Base-by-base conservation (phyloP, 2,329 filamentous ascomycete species). In the Beauveria rudraprayagi region DNA sequence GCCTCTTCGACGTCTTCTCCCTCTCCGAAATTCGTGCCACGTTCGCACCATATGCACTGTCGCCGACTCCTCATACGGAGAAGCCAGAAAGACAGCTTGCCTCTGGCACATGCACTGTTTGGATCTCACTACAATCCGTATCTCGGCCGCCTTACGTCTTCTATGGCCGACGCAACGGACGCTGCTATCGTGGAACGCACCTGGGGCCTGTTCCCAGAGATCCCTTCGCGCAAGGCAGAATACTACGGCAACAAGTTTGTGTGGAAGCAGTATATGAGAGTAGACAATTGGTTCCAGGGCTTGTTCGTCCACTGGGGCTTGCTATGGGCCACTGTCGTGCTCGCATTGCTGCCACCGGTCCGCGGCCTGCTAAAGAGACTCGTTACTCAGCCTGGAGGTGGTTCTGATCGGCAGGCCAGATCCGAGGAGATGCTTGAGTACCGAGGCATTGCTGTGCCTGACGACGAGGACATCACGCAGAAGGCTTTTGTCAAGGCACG, bases 211-310 rank as follows among this genome's bases (percentile, higher is more conserved):
- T 71, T 83, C 10, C 72, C 76, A n/a, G 70, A 75, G 60, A 74
- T 76, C 3, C 75, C 79, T 8, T 76, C 69, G 34, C 77, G 75
- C 40, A 71, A 73, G 61, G 71, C 74, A 22, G 71, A 82, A 59
- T 76, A 76, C 46, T 88, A 88, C 66, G 86, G 86, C 0, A 77
- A 81, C n/a, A 81, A 81, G 34, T 89, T 88, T 69, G 77, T 75
- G 1, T 87, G 82, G 70, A 70, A 67, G 41, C 82, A 88, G 71
- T 83, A 81, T 68, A 76, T 78, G 68, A 78, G 76, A 64, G 75
- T 78, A 3, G 74, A 76, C 8, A 83, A 78, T 67, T 78, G 77
- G 73, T 65, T 84, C 9, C 70, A 72, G 9, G 84, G 81, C 8
- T 67, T 85, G 3, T 65, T 72, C 1, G 68, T 81, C 28, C 83